phyloP scores from a whole-genome alignment of 164 flowering plant genomes.

The Tetrastigma voinierianum region DNA sequence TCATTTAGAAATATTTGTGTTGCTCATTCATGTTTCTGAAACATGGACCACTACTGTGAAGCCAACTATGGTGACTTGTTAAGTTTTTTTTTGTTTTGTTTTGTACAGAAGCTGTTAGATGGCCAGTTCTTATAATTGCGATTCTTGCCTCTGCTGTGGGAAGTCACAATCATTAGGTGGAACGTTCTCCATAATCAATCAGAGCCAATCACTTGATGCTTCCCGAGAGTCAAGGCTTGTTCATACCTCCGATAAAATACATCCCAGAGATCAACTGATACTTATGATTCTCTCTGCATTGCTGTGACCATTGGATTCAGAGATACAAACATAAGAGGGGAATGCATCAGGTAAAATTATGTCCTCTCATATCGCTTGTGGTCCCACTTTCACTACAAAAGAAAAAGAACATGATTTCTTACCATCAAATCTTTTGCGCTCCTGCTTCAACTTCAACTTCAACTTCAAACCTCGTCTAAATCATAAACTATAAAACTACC shows the following conservation, averaged over 20 bases:
- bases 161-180: constrained; percentile 97
- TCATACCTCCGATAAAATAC: constrained; percentile 85
- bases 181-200: constrained; percentile 95
- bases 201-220: constrained; percentile 93
- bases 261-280: constrained; percentile 92
- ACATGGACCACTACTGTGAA: too few species aligned
- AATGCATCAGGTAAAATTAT: constrained; percentile 80
- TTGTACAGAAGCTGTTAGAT: constrained; percentile 59
- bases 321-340: constrained; percentile 88
- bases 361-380: background rate
- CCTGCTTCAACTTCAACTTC: too few species aligned
- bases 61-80: background rate
- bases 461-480: too few species aligned
- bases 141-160: constrained; percentile 97
- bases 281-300: constrained; percentile 92
- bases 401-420: too few species aligned
- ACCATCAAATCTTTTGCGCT: too few species aligned
- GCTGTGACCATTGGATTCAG: constrained; percentile 93
- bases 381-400: too few species aligned
- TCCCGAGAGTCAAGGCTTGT: constrained; percentile 91
- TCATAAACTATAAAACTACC: too few species aligned
- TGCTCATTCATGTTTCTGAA: background rate
- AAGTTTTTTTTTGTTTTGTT: background rate
- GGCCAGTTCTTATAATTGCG: constrained; percentile 80
- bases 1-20: background rate